Evolutionary conservation across 371 early-diverging fungal species (phyloP).

Genomic region (Mortierella sp.): DNA sequence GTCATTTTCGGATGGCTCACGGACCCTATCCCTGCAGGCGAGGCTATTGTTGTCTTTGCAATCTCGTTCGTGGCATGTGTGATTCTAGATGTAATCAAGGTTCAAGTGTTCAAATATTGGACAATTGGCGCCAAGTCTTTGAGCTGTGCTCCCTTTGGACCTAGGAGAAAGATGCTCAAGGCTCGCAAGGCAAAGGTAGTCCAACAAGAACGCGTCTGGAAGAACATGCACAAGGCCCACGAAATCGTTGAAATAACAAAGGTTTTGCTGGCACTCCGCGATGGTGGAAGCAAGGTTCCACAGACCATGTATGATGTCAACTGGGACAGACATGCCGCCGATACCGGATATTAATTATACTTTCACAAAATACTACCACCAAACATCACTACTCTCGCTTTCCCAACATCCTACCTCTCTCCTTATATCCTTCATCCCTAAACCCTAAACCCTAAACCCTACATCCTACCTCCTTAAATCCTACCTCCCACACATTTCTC

Average conservation of each 20-base stretch:
- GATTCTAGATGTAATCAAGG: conserved; percentile 89
- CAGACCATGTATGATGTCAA: conserved; percentile 41
- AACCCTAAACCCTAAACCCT: too few species aligned
- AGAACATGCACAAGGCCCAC: conserved; percentile 22
- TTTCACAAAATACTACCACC: not conserved
- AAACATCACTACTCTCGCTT: not conserved
- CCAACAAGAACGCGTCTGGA: conserved; percentile 43
- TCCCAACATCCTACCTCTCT: not conserved
- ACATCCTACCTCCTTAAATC: not conserved
- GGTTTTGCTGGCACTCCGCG: conserved; percentile 39
- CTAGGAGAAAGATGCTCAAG: conserved; percentile 27
- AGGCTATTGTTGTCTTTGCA: conserved; percentile 73
- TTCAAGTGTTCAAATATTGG: conserved; percentile 84
- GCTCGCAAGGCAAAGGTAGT: conserved; percentile 15
- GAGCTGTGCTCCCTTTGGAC: conserved; percentile 44
- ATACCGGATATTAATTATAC: conserved; percentile 9
- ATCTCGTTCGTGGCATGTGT: conserved; percentile 81
- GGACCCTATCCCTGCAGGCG: conserved; percentile 64
- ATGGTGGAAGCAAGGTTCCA: conserved; percentile 34
- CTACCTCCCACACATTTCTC: not conserved
- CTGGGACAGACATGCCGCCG: conserved; percentile 39
- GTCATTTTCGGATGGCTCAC: conserved; percentile 82
- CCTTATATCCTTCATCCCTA: not conserved
- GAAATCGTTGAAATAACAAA: conserved; percentile 37
- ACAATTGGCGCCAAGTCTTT: conserved; percentile 31